Percentiles rank a stretch among this genome's conserved stretches.
Evolutionary conservation across 225 moss, liverwort and hornwort genomes (phyloP).

Genomic region (Neckera pumila): DNA sequence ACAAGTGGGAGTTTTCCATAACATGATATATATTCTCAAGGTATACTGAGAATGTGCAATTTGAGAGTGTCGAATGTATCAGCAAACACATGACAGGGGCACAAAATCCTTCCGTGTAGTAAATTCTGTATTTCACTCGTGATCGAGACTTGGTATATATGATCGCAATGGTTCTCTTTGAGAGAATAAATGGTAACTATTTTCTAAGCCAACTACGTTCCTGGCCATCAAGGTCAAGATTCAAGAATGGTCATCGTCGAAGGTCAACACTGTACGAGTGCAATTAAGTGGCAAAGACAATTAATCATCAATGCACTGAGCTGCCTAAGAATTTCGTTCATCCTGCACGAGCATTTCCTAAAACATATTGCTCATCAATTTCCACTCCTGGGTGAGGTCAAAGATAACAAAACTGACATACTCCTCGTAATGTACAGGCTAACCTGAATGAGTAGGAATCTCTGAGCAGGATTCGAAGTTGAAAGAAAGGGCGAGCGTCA

Average conservation of each 20-base stretch:
- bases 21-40: background rate
- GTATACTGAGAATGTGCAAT: background rate
- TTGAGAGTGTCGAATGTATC: background rate
- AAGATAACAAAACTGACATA: background rate
- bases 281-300: background rate
- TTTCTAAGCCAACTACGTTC: background rate
- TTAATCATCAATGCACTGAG: background rate
- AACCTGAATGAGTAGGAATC: background rate
- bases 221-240: background rate
- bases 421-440: background rate
- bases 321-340: background rate
- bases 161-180: background rate
- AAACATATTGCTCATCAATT: background rate
- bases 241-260: background rate
- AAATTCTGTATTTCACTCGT: background rate
- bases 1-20: background rate
- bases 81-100: background rate
- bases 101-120: background rate
- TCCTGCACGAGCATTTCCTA: background rate
- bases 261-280: background rate
- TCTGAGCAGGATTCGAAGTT: background rate
- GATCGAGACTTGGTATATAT: background rate
- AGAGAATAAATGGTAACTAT: background rate
- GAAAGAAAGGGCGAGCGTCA: conserved; percentile 6
- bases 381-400: background rate